phyloP scores from a whole-genome alignment of 164 flowering plant genomes.

The Dillenia suffruticosa region DNA sequence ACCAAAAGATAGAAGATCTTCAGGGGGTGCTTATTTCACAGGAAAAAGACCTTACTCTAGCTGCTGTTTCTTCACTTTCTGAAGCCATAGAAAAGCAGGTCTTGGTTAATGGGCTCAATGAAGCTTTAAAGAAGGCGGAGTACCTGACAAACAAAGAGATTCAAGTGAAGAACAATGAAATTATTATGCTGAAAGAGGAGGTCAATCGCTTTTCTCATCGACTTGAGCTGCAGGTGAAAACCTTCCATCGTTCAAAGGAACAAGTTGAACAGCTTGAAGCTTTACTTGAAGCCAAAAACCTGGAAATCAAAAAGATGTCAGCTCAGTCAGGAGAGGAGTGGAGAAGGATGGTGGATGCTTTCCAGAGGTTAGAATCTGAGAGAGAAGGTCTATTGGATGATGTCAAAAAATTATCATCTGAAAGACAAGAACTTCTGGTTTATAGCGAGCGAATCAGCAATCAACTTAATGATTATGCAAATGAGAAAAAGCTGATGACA shows the following conservation, averaged over 20 bases:
- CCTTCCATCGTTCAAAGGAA: conserved; percentile 12
- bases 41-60: conserved; percentile 10
- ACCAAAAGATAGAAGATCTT: conserved; percentile 15
- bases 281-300: conserved; percentile 23
- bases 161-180: conserved; percentile 18
- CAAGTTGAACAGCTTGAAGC: conserved; percentile 21
- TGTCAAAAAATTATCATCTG: conserved; percentile 19
- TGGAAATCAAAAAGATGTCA: conserved; percentile 15
- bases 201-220: conserved; percentile 17
- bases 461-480: conserved; percentile 10
- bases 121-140: conserved; percentile 22
- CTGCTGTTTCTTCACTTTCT: conserved; percentile 4
- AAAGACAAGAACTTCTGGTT: conserved; percentile 20
- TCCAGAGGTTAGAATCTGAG: conserved; percentile 17
- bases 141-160: conserved; percentile 17
- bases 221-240: conserved; percentile 20
- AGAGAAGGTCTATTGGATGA: conserved; percentile 16
- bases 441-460: conserved; percentile 13
- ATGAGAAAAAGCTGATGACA: conserved; percentile 25
- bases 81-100: conserved; percentile 20
- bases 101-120: conserved; percentile 9
- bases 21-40: background rate
- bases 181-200: conserved; percentile 24
- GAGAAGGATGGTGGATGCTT: conserved; percentile 7
- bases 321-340: conserved; percentile 12